Evolutionary conservation across 495 filamentous ascomycete genomes (phyloP), one percentile per base, ranked within the genome.

Genomic region (Penicillium tannophilum): DNA sequence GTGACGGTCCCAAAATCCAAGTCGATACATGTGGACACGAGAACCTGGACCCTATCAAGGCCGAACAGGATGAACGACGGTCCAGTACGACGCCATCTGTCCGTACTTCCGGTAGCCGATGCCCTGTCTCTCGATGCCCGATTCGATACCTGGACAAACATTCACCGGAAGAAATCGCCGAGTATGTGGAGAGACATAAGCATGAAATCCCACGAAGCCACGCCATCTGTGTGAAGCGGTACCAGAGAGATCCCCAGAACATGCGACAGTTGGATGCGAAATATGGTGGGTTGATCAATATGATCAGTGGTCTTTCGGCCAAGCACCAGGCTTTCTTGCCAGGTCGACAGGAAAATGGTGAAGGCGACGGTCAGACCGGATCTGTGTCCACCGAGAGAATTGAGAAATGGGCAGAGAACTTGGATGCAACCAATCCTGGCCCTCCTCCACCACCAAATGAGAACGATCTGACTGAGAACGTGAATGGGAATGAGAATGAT

Each of bases 151-250:
- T 97, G 60, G 87, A 96, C 66, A 87, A 95, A 69, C 91, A 95
- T 68, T 90, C 90, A 1, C 91, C 92, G 1, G 90, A 95, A 77
- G 92, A 97, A 70, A 86, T 97, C 48, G 92, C 92, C 16, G 79
- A 86, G 59, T 97, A 96, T 65, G 88, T 97, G 54, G 90, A 96
- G 69, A 88, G 84, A 23, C 92, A 97, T 76, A 96, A 96, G 69
- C 92, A 97, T 65, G 90, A 96, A 62, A 84, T 97, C 28, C 92
- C 92, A 4, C 81, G 92, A 57, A 94, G 90, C 63, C 92, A 97
- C 72, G 91, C 92, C 59, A 85, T 96, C 19, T 97, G 92, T 68
- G 89, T 97, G 54, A 84, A 87, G 61, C 84, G 92, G 41, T 95
- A 92, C 70, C 91, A 96, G 69, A 84, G 82, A 67, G 92, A 93